Base-by-base conservation (phyloP, 495 filamentous ascomycete genomes). In the Trichoderma erinaceum region DNA sequence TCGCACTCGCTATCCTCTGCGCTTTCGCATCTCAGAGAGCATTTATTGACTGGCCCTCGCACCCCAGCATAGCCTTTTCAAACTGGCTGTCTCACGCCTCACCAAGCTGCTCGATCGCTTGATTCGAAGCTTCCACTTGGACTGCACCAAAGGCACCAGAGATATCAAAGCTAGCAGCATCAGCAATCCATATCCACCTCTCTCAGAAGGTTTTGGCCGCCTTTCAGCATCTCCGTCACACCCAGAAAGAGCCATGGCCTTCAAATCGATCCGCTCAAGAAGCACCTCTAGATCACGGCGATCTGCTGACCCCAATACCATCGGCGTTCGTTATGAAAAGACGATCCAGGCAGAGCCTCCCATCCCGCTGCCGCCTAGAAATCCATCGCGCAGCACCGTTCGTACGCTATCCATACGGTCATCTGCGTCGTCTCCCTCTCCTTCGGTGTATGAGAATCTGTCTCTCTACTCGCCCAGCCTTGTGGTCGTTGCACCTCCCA, bases 271-370 rank as follows among this genome's bases (percentile, higher is more conserved):
- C 71, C 79, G 76, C 68, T 71, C 75, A 70, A 77, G 72, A 67
- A 71, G 69, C 58, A 69, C 72, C 65, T 72, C 76, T 41, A 29
- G 74, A 66, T 69, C 73, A 63, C 74, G 73, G 25, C 70, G 80
- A 52, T 71, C 77, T 63, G 79, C 80, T 68, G 81, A 84, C 72
- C 75, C 78, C 35, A 78, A 77, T 71, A 73, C 85, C 69, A 78
- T 83, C 63, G 83, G 76, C 43, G 70, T 87, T 63, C 80, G 83
- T 21, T 87, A 88, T 74, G 83, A 86, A 70, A 77, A 85, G 70
- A 85, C 84, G 16, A 73, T 78, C 41, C 78, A 82, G 69, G 83
- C 81, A 18, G 79, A 86, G 71, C 82, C 84, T 38, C 85, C 86
- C 8, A 84, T 84, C 64, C 84, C 83, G 1, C 74, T 85, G 27